Conservation (phyloP, 306 rosid species). For the Cicer cuneatum region DNA sequence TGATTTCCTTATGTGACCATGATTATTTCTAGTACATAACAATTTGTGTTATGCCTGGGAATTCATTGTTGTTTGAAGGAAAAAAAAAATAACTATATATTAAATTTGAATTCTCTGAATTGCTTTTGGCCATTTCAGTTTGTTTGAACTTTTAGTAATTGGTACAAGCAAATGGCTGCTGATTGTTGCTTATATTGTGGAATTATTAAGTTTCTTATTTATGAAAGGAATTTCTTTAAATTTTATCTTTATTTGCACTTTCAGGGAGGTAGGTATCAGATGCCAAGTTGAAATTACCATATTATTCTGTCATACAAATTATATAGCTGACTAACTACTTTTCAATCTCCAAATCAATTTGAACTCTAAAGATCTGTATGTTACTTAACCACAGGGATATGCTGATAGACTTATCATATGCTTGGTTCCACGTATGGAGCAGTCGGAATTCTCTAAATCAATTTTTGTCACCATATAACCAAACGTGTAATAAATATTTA, state of each 20-base stretch:
- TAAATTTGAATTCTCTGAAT: slow-evolving; percentile 34
- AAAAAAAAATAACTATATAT: slow-evolving; percentile 23
- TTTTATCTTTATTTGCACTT: not conserved
- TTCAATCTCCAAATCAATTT: too few species aligned
- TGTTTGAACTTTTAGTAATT: not conserved
- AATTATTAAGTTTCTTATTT: slow-evolving; percentile 27
- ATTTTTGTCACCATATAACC: too few species aligned
- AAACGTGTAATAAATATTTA: too few species aligned
- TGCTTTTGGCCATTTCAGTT: slow-evolving; percentile 23
- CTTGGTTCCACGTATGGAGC: too few species aligned
- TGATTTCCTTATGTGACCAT: slow-evolving; percentile 34
- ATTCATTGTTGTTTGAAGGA: slow-evolving; percentile 34
- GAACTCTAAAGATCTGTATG: not conserved
- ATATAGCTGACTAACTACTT: too few species aligned
- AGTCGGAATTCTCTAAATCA: too few species aligned
- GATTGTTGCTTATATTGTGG: not conserved
- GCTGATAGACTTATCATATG: too few species aligned
- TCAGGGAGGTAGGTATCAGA: too few species aligned
- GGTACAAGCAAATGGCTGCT: slow-evolving; percentile 8
- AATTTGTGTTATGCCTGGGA: slow-evolving; percentile 37
- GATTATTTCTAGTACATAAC: slow-evolving; percentile 31
- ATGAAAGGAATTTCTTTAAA: not conserved
- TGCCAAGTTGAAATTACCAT: too few species aligned
- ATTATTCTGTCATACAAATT: too few species aligned
- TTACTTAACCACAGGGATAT: not conserved